phyloP scores from a whole-genome alignment of 2,329 filamentous ascomycete species.

The Colletotrichum destructivum region DNA sequence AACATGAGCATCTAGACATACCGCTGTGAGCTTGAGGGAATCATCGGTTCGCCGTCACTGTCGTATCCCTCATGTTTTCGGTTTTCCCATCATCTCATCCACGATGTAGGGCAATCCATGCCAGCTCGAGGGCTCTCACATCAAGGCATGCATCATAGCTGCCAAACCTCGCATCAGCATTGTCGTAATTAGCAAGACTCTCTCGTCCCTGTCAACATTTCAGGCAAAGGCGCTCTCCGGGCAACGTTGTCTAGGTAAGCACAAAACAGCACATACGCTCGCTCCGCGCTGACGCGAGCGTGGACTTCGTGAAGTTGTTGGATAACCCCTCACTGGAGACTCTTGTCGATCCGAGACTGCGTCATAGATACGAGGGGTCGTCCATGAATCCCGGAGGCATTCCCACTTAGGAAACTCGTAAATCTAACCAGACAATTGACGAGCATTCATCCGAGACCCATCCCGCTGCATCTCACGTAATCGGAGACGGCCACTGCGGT shows the following conservation, averaged over 20 bases:
- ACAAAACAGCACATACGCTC: too few relatives aligned
- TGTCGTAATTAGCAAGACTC: too few relatives aligned
- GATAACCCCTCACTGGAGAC: not conserved
- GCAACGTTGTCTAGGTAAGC: too few relatives aligned
- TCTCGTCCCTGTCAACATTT: too few relatives aligned
- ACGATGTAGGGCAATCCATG: not conserved
- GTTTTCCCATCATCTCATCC: not conserved
- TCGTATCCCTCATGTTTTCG: not conserved
- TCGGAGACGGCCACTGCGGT: not conserved
- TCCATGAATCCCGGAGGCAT: constrained; percentile 14
- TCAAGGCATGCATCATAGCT: too few relatives aligned
- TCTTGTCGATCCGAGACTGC: constrained; percentile 6
- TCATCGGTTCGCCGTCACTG: not conserved
- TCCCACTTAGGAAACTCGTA: constrained; percentile 34
- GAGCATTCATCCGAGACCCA: constrained; percentile 7
- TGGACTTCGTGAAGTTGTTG: not conserved
- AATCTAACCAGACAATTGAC: constrained; percentile 21
- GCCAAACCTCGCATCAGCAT: too few relatives aligned
- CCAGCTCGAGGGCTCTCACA: too few relatives aligned
- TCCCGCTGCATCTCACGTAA: constrained; percentile 24
- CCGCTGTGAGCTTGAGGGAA: constrained; percentile 11
- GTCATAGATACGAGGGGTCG: not conserved
- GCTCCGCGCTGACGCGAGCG: not conserved
- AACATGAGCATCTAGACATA: constrained; percentile 4
- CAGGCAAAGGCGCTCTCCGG: too few relatives aligned